Base-by-base conservation (phyloP, 495 filamentous ascomycete species). In the Neurospora tetraspora region DNA sequence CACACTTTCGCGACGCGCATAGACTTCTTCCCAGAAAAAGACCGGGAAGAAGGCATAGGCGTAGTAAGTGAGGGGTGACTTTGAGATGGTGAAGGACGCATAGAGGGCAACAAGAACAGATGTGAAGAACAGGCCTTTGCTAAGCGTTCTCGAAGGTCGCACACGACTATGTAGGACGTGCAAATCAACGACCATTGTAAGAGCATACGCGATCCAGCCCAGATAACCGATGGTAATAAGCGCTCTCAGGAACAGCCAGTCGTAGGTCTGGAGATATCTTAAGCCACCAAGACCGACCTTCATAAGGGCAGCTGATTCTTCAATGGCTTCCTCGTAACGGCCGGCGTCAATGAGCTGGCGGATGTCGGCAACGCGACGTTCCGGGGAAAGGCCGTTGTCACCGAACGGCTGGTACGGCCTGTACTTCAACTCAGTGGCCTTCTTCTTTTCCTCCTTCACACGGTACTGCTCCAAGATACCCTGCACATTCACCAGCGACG, bases 221-320 rank as follows among this genome's bases (percentile, higher is more conserved):
- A 98, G 81, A 78, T 98, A 99, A 23, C 96, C 96, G n/a, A 90
- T 78, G 14, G 96, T 96, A 40, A 99, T 92, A 42, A 98, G 87
- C n/a, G 91, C 91, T 69, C 96, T 87, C 40, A 99, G 81, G 83
- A 99, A 98, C n/a, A 98, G 86, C 96, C 96, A 99, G 82, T 99
- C 96, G 73, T 88, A 89, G 0, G 93, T 98, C 79, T 99, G 96
- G 38, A 98, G 86, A 78, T 99, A 99, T 47, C 96, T 88, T 47
- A 99, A 85, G 31, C 96, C 96, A 71, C 93, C 89, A 3, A 98
- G 86, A 6, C 91, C 92, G 20, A 90, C 80, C 72, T 91, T 88
- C 71, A 98, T 91, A 14, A 98, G 83, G 8, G 90, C 88, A 14
- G 90, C 88, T 12, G 92, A 93, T 72, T 91, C 86, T 69, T 85